Evolutionary conservation across 768 basidiomycete species (phyloP), one percentile per base, ranked within the genome.

Genomic region (Boletus coccyginus): DNA sequence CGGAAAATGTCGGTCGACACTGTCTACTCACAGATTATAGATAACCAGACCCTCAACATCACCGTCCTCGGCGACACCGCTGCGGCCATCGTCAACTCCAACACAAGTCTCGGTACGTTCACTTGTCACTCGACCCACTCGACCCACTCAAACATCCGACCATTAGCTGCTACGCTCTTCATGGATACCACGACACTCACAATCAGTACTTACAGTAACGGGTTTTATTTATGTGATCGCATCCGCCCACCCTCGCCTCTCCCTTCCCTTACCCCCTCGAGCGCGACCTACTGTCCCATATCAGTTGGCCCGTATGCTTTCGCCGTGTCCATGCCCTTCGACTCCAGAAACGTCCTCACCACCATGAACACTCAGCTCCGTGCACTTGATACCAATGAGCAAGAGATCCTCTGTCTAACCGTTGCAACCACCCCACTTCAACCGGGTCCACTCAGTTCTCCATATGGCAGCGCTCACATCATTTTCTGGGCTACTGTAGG

Each of bases 331-430:
- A 83, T 92, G 40, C 85, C 85, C 7, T 83, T 89, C 66, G 78
- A 81, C 36, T 63, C 75, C 43, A 77, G 81, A 56, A 88, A 89
- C 66, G 81, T 86, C 16, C 78, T 98, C 43, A 91, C 90, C 13
- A 95, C 95, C 11, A 79, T 96, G 53, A 79, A 82, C 58, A 97
- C 95, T 2, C 85, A 85, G 21, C 73, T 99, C 24, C 87, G 92
- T 45, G 89, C 94, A 9, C 88, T 98, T 24, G 97, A 99, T 73
- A 87, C 94, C 0, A 86, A 82, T 43, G 83, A 88, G 50, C 78
- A 84, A 35, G 91, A 94, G 62, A 79, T 98, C 43, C 73, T 94
- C 3, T 99, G 97, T 69, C 64, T 95, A 45, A 86, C 90, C 60
- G 74, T 98, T 17, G 66, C 76, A 41, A 87, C 90, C 2, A 94